These are phyloP conservation scores for Calonectria pseudoreteaudii DNA, from an alignment of 2,329 filamentous ascomycete genomes.

Conservation along the genomic window DNA sequence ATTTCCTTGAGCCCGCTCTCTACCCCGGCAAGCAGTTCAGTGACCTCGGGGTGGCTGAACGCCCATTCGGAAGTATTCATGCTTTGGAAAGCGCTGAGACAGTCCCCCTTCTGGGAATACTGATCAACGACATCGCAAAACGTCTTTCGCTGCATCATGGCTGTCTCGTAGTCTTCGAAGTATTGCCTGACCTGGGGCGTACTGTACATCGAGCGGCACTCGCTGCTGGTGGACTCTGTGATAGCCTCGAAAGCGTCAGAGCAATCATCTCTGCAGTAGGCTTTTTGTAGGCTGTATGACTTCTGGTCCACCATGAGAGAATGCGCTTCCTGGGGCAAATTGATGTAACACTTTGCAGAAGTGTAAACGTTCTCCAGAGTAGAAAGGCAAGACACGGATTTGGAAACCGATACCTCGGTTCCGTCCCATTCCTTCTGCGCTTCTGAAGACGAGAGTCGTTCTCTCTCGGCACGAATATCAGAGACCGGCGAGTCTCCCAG, in stretches of 20 bases:
- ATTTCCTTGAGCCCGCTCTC: background rate
- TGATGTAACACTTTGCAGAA: background rate
- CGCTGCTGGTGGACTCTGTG: background rate
- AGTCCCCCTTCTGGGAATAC: background rate
- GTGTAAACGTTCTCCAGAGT: background rate
- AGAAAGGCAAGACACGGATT: background rate
- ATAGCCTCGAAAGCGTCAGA: background rate
- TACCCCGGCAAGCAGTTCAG: background rate
- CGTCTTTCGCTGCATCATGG: background rate
- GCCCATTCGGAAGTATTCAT: slow-evolving; percentile 7
- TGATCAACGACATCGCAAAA: background rate
- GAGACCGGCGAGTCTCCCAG: slow-evolving; percentile 4
- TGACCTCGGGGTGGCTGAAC: background rate
- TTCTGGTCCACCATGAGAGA: background rate
- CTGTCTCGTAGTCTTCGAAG: background rate
- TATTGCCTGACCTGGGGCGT: background rate
- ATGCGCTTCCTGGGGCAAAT: background rate
- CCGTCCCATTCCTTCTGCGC: background rate
- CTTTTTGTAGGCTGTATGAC: background rate
- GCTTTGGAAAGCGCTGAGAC: background rate
- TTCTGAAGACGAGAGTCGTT: background rate
- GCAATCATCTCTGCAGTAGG: background rate
- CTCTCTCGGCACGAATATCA: background rate
- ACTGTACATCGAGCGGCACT: background rate
- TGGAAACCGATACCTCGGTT: background rate